A percentile compares a stretch with the other conserved stretches of the same genome.
phyloP scores from a whole-genome alignment of 108 stramenopile species.

The Fistulifera pelliculosa region DNA sequence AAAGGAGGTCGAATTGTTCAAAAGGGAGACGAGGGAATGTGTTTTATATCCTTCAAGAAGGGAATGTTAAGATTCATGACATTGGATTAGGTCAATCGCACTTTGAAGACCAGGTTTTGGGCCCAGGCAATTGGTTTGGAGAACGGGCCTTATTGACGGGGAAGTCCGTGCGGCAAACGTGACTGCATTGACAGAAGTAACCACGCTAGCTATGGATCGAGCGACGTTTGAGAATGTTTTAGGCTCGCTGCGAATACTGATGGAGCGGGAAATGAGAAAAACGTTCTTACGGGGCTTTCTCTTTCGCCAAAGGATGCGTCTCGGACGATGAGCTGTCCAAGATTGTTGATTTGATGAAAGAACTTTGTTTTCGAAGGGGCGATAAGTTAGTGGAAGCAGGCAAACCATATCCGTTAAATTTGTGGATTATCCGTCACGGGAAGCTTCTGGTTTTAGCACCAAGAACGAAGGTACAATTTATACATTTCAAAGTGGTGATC shows the following conservation, averaged over 20 bases:
- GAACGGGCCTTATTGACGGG: slow-evolving; percentile 40
- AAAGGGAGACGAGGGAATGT: slow-evolving; percentile 41
- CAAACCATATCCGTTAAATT: slow-evolving; percentile 24
- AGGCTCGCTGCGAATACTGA: slow-evolving; percentile 45
- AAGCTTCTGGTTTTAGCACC: slow-evolving; percentile 20
- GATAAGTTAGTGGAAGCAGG: slow-evolving; percentile 61
- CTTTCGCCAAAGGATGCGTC: no score
- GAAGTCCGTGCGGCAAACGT: slow-evolving; percentile 61
- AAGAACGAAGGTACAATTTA: slow-evolving; percentile 23
- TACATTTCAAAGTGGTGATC: slow-evolving; percentile 33
- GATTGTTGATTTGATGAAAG: slow-evolving; percentile 42
- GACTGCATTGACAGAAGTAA: slow-evolving; percentile 41
- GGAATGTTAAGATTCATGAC: slow-evolving; percentile 25
- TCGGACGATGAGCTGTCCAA: slow-evolving; percentile 43
- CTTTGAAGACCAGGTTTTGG: slow-evolving; percentile 13
- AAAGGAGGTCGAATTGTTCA: slow-evolving; percentile 35
- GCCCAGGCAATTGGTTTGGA: slow-evolving; percentile 38
- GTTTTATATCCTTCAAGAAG: slow-evolving; percentile 49
- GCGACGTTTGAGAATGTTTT: slow-evolving; percentile 52
- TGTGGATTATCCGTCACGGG: slow-evolving; percentile 44
- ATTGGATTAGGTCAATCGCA: slow-evolving; percentile 13
- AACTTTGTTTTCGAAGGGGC: slow-evolving; percentile 42
- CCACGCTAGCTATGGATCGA: slow-evolving; percentile 32
- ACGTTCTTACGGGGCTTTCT: no score
- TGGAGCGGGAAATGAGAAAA: slow-evolving; percentile 34